These are phyloP conservation scores for Russula virescens DNA, from an alignment of 768 basidiomycete species.

Conservation along the genomic window DNA sequence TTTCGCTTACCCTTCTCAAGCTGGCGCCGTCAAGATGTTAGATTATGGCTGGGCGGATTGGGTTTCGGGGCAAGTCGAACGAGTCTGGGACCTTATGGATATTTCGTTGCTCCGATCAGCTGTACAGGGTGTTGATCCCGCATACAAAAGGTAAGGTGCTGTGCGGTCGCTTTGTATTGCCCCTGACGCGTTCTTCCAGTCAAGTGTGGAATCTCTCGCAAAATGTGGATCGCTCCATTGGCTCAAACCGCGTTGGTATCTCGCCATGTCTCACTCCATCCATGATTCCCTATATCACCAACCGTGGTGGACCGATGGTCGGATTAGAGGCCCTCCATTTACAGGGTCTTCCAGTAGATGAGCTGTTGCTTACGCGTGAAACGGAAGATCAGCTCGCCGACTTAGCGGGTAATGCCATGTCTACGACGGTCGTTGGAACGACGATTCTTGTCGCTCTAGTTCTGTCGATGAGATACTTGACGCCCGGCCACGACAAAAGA, in stretches of 20 bases:
- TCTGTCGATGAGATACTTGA: constrained; percentile 58
- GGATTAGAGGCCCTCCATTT: constrained; percentile 89
- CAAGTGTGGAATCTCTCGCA: constrained; percentile 95
- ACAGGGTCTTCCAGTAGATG: constrained; percentile 91
- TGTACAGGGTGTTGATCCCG: constrained; percentile 73
- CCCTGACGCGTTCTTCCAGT: constrained; percentile 34
- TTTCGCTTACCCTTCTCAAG: constrained; percentile 33
- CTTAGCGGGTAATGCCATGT: constrained; percentile 96
- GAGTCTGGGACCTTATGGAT: constrained; percentile 95
- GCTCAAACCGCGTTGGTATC: constrained; percentile 74
- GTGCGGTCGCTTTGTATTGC: neutral
- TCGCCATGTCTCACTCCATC: constrained; percentile 91
- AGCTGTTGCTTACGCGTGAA: constrained; percentile 86
- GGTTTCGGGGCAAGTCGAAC: constrained; percentile 87
- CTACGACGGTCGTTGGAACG: constrained; percentile 90
- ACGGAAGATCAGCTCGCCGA: constrained; percentile 91
- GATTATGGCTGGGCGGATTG: constrained; percentile 95
- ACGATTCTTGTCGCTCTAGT: constrained; percentile 81
- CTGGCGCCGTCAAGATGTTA: constrained; percentile 76
- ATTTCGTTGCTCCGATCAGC: constrained; percentile 82
- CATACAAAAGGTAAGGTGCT: constrained; percentile 72
- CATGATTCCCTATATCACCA: constrained; percentile 96
- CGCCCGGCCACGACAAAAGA: constrained; percentile 54
- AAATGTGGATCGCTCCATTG: constrained; percentile 89
- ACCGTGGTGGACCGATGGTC: constrained; percentile 93